phyloP scores from a whole-genome alignment of 2,329 filamentous ascomycete genomes.

The Alternaria solani region DNA sequence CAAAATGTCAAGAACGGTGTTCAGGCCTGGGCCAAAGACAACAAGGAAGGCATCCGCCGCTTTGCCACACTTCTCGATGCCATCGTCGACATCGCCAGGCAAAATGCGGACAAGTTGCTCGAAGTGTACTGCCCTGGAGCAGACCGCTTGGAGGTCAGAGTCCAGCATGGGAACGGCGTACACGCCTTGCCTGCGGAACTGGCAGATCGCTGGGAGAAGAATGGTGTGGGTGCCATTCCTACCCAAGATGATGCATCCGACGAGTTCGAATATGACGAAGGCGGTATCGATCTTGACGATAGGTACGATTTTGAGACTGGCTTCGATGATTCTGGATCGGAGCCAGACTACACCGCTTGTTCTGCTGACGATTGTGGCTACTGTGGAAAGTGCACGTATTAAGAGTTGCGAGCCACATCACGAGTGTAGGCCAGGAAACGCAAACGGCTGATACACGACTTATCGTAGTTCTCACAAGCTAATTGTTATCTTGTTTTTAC shows the following conservation, averaged over 20 bases:
- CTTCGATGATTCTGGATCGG: slow-evolving; percentile 28
- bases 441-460: no score
- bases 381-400: slow-evolving; percentile 49
- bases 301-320: slow-evolving; percentile 12
- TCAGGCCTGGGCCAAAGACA: slow-evolving; percentile 54
- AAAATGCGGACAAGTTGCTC: slow-evolving; percentile 29
- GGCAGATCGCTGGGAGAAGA: slow-evolving; percentile 21
- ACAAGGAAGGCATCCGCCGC: slow-evolving; percentile 40
- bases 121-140: slow-evolving; percentile 47
- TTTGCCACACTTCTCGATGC: slow-evolving; percentile 43
- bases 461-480: no score
- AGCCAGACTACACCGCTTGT: slow-evolving; percentile 50
- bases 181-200: slow-evolving; percentile 32
- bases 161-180: slow-evolving; percentile 34
- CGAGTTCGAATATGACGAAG: background rate
- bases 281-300: background rate
- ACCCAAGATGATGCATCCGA: slow-evolving; percentile 1
- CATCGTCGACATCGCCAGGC: slow-evolving; percentile 39
- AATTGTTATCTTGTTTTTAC: no score
- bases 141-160: slow-evolving; percentile 48
- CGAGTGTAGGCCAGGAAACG: accelerated
- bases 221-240: background rate
- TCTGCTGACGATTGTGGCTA: slow-evolving; percentile 48
- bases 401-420: background rate
- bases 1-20: slow-evolving; percentile 50